These are phyloP conservation scores for Syncephalis plumigaleata DNA, from an alignment of 371 early-diverging fungal genomes.

Conservation along the genomic window DNA sequence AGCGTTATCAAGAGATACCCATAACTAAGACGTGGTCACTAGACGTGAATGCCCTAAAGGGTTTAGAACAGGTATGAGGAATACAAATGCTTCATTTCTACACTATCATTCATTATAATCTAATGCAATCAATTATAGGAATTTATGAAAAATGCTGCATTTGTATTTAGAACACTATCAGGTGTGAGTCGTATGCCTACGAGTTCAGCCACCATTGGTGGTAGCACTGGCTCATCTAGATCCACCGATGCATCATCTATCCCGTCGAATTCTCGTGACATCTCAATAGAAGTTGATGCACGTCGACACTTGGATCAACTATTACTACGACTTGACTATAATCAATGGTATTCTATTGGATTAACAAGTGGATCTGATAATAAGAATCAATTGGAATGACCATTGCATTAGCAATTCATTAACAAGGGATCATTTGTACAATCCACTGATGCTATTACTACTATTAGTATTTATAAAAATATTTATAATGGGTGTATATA, in stretches of 20 bases:
- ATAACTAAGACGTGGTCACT: not conserved
- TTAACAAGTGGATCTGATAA: not conserved
- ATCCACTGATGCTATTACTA: constrained; percentile 7
- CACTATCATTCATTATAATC: constrained; percentile 1
- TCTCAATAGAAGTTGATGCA: constrained; percentile 8
- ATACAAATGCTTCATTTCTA: too few species aligned
- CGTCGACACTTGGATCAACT: constrained; percentile 30
- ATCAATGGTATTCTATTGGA: constrained; percentile 20
- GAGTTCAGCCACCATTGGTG: constrained; percentile 7
- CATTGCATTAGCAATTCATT: not conserved
- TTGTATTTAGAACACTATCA: constrained; percentile 30
- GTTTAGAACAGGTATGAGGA: too few species aligned
- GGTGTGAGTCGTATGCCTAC: constrained; percentile 12
- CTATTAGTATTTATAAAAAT: constrained; percentile 9
- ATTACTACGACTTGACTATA: constrained; percentile 45
- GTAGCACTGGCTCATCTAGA: not conserved
- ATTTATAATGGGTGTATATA: too few species aligned
- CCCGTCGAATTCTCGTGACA: constrained; percentile 10
- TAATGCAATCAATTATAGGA: constrained; percentile 13
- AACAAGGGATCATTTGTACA: not conserved
- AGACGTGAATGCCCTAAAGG: too few species aligned
- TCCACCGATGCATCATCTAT: constrained; percentile 6
- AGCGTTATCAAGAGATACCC: too few species aligned
- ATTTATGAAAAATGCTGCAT: constrained; percentile 24
- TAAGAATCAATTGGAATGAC: not conserved